Base-by-base conservation (phyloP, 2,329 filamentous ascomycete genomes). In the Botrytis galanthina region DNA sequence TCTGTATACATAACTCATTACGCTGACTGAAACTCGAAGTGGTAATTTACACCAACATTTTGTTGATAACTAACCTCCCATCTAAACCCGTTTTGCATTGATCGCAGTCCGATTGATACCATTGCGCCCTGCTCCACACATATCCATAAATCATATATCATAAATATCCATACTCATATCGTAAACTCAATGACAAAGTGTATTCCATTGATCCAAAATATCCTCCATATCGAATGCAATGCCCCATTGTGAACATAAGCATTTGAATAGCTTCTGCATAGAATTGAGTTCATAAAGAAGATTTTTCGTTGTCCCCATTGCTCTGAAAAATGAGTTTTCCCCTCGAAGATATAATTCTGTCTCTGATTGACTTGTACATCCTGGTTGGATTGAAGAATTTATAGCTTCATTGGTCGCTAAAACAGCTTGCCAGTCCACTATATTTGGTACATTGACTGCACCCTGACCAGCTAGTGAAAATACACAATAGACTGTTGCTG, bases 301-400 rank as follows among this genome's bases (percentile, higher is more conserved):
- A 78, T 85, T 84, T 61, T 82, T 80, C 20, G 79, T 79, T 8
- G 61, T 71, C 6, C 75, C 74, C 78, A 78, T 1, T 76, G 80
- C 78, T 2, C 77, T 75, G 4, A 77, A 74, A 16, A 4, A 18
- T 4, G 78, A 74, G 1, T 78, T 73, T 2, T 80, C 80, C 32
- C 80, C 80, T 54, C 81, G 78, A 7, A 84, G 79, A 70, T 83
- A 84, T 3, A 80, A 76, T 37, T 79, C 78, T 16, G 83, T 85
- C 69, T 84, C 83, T 1, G 82, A 82, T 1, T 78, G 78, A 37
- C 76, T 91, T 70, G 93, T 83, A 68, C 92, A 85, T 75, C 92
- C 89, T 80, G 92, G 89, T 44, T 67, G 70, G 83, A 90, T 90
- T 76, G 86, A 86, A 37, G 90, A 75, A 18, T 73, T 32, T 8